Conservation (phyloP, 2,329 filamentous ascomycete genomes). For the Alternaria angustiovoidea region DNA sequence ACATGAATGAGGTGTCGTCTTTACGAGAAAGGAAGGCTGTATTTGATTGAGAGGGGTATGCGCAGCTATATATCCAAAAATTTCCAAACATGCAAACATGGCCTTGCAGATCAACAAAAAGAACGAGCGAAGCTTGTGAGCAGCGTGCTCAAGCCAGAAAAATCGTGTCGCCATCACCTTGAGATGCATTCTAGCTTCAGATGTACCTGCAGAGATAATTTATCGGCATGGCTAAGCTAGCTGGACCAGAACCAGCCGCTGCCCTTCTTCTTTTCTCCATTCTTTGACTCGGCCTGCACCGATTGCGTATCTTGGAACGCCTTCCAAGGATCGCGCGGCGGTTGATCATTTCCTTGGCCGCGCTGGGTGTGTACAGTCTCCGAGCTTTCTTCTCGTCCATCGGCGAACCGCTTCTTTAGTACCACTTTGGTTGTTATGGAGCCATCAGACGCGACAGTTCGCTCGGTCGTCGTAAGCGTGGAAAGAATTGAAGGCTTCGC, state of each 20-base stretch:
- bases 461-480: constrained; percentile 65
- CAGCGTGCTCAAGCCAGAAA: background rate
- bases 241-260: constrained; percentile 47
- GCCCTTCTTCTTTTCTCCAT: constrained; percentile 24
- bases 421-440: constrained; percentile 65
- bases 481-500: constrained; percentile 57
- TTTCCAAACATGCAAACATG: background rate
- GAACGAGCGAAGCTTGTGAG: background rate
- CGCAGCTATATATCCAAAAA: background rate
- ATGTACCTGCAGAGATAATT: background rate
- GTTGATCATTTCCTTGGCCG: constrained; percentile 27
- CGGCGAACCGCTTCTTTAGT: constrained; percentile 66
- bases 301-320: constrained; percentile 18
- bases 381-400: constrained; percentile 67
- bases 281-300: constrained; percentile 5
- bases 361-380: constrained; percentile 61
- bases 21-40: constrained; percentile 30
- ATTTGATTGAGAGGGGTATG: constrained; percentile 13
- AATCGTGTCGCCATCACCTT: background rate
- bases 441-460: constrained; percentile 63
- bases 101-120: background rate
- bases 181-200: background rate
- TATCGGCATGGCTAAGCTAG: background rate
- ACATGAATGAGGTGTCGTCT: too few species aligned
- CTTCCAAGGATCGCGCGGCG: constrained; percentile 22